Conservation (phyloP, 2,329 filamentous ascomycete species). For the Epichloe typhina region DNA sequence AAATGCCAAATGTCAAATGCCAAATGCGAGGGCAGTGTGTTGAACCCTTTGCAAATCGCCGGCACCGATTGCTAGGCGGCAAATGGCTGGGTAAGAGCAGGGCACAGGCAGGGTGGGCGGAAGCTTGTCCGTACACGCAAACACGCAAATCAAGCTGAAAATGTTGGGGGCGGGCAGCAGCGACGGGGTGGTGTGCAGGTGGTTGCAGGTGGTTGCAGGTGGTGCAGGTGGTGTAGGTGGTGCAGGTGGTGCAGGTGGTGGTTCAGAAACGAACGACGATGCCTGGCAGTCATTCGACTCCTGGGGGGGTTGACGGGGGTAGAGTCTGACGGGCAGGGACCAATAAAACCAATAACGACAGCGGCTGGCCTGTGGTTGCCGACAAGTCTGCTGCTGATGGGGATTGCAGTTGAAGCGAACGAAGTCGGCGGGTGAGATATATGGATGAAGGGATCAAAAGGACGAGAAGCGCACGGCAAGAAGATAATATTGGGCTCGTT, state of each 20-base stretch:
- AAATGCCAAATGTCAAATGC: conserved; percentile 4
- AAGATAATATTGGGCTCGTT: not conserved
- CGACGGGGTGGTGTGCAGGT: not conserved
- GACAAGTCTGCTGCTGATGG: conserved; percentile 3
- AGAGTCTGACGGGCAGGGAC: conserved; percentile 1
- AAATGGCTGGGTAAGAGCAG: not conserved
- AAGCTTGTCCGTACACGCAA: not conserved
- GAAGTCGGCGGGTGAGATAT: not conserved
- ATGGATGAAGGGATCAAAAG: not conserved
- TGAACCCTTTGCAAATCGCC: not conserved
- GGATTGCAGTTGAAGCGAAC: conserved; percentile 2
- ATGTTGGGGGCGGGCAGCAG: not conserved
- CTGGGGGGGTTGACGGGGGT: conserved; percentile 2
- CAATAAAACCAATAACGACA: conserved; percentile 5
- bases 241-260: not conserved
- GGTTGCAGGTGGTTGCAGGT: not conserved
- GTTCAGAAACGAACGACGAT: conserved; percentile 6
- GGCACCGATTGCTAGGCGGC: not conserved
- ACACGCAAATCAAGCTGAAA: conserved; percentile 1
- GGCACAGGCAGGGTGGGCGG: not conserved
- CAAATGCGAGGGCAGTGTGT: not conserved
- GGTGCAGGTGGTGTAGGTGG: not conserved
- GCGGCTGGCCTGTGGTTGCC: not conserved
- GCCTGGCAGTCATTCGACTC: conserved; percentile 5
- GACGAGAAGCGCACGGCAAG: not conserved